These are phyloP conservation scores for Gamarada debralockiae DNA, from an alignment of 495 filamentous ascomycete species.

Conservation along the genomic window DNA sequence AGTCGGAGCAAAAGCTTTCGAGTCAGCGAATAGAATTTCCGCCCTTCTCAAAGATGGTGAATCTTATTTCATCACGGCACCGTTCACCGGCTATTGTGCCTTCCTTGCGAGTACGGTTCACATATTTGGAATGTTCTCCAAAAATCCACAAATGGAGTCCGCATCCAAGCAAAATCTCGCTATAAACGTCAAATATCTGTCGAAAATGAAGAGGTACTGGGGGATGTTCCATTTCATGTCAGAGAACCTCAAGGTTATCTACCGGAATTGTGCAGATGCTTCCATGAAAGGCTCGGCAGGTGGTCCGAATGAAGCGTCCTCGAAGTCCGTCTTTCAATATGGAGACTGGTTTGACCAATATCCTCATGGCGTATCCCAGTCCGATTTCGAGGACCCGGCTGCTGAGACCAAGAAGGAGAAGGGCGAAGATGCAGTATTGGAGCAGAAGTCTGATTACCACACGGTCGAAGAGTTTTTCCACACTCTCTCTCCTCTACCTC, in stretches of 20 bases:
- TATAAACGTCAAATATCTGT: conserved; percentile 83
- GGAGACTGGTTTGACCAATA: conserved; percentile 98
- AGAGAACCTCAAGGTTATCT: conserved; percentile 88
- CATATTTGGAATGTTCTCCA: conserved; percentile 86
- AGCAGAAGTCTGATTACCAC: conserved; percentile 82
- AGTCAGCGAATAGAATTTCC: conserved; percentile 88
- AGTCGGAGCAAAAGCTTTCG: conserved; percentile 70
- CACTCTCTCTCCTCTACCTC: conserved; percentile 60
- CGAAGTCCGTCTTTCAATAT: conserved; percentile 82
- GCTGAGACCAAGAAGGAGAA: conserved; percentile 59
- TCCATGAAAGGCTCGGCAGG: conserved; percentile 32
- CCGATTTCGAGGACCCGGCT: conserved; percentile 79
- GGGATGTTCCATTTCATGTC: conserved; percentile 97
- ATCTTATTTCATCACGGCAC: conserved; percentile 76
- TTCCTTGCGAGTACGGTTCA: conserved; percentile 92
- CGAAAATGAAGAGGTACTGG: conserved; percentile 96
- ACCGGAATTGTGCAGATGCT: conserved; percentile 79
- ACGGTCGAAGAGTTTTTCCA: conserved; percentile 96
- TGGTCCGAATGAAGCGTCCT: conserved; percentile 37
- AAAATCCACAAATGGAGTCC: conserved; percentile 68
- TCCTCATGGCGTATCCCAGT: conserved; percentile 82
- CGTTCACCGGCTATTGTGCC: conserved; percentile 92
- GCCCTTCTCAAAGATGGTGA: conserved; percentile 75
- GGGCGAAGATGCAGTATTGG: conserved; percentile 74
- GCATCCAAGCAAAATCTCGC: conserved; percentile 83